Percentiles rank a stretch among this genome's conserved stretches.
These are phyloP conservation scores for Erigeron canadensis DNA, from an alignment of 129 eudicot genomes.

Conservation along the genomic window DNA sequence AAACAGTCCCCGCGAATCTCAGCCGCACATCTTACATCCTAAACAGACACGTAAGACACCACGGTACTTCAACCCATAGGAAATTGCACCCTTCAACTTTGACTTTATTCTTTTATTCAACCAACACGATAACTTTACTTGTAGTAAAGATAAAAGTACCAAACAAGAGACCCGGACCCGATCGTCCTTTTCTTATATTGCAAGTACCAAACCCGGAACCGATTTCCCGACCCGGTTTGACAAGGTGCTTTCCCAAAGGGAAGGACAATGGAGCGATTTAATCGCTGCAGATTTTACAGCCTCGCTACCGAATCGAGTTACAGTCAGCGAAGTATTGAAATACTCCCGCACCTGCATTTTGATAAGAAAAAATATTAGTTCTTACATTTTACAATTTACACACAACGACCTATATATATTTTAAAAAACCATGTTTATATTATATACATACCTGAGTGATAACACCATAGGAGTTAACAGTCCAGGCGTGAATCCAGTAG, in stretches of 20 bases:
- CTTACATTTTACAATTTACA: background rate
- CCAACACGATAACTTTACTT: slow-evolving; percentile 3
- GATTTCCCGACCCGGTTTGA: slow-evolving; percentile 81
- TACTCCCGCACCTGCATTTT: slow-evolving; percentile 63
- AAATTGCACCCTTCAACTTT: slow-evolving; percentile 23
- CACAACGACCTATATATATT: too few relatives aligned
- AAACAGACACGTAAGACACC: slow-evolving; percentile 27
- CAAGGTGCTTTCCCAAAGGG: slow-evolving; percentile 78
- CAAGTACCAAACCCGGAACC: slow-evolving; percentile 88
- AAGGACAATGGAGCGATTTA: slow-evolving; percentile 67
- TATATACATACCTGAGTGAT: slow-evolving; percentile 84
- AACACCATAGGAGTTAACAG: slow-evolving; percentile 71
- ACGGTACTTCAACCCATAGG: slow-evolving; percentile 33
- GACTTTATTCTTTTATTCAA: slow-evolving; percentile 32
- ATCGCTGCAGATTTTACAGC: slow-evolving; percentile 28
- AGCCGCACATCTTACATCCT: slow-evolving; percentile 48
- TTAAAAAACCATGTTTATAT: too few relatives aligned
- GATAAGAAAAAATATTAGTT: background rate
- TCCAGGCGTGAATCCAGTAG: slow-evolving; percentile 98
- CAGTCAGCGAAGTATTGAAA: slow-evolving; percentile 85
- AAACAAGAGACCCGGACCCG: slow-evolving; percentile 5
- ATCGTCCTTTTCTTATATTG: slow-evolving; percentile 33
- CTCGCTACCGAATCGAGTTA: slow-evolving; percentile 44
- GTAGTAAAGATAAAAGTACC: background rate
- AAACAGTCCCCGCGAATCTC: slow-evolving; percentile 42